Base-by-base conservation (phyloP, 176 grass and related monocot species). In the Otatea glauca region DNA sequence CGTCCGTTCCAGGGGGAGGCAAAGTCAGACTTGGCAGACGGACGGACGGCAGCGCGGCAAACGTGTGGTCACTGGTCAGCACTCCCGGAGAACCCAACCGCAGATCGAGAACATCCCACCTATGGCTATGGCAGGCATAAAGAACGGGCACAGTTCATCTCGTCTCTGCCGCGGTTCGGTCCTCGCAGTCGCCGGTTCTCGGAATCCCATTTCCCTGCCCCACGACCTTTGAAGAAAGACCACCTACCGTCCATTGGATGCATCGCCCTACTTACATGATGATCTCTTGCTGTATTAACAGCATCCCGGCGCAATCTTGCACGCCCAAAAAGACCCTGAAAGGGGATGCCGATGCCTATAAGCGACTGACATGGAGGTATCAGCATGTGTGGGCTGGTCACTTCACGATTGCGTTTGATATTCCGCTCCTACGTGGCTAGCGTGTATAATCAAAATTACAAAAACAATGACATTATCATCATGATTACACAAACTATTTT, bases 141-240 rank as follows among this genome's bases (percentile, higher is more conserved):
- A 24, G n/a, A 3, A 9, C 4, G 38, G 21, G 1, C 13, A 6
- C 14, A 6, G 21, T 9, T 15, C 12, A 17, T 77, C 21, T 60
- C 53, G 15, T 60, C 37, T 17, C 51, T 21, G 21, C 45, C 23
- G 2, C 23, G 2, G 56, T 56, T 65, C 0, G 14, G 42, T 43
- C 42, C 42, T 43, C 35, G 1, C 42, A 7, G 20, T 43, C 35
- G 1, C 42, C 42, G 20, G 32, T 48, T 41, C 15, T 34, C 9
- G 3, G 74, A 70, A 85, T 70, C 74, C 9, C 49, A 44, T 81
- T 70, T 65, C 65, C 35, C 2, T 43, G 14, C 54, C 63, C 75
- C 4, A 2, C 32, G 8, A 23, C 2, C 75, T 13, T 3, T 9
- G 20, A 58, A 4, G 3, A 23, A 1, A 10, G 55, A 59, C 7